Conservation (phyloP, 1,139 yeast species). For the Geotrichum siamense region DNA sequence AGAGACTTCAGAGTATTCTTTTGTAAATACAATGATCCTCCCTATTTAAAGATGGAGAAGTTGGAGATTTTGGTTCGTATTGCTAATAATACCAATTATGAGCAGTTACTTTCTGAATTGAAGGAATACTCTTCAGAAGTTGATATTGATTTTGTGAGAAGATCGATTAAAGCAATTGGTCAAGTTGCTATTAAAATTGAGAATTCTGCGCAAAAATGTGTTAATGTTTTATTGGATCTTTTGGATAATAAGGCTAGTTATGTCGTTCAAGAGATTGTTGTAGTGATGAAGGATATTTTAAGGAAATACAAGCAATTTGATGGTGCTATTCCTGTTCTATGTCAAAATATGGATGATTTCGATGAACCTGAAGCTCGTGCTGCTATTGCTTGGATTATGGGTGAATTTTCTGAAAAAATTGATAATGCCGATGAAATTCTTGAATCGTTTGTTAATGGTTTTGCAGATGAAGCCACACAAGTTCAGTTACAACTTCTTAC, state of each 20-base stretch:
- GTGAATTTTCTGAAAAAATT: conserved; percentile 77
- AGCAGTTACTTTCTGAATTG: conserved; percentile 70
- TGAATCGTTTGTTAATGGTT: conserved; percentile 49
- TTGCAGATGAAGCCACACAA: conserved; percentile 62
- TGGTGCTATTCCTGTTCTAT: conserved; percentile 62
- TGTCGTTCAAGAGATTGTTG: conserved; percentile 70
- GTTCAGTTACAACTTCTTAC: conserved; percentile 75
- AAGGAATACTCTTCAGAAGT: conserved; percentile 91
- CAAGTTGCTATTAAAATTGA: conserved; percentile 80
- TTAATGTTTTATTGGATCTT: conserved; percentile 66
- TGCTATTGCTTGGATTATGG: conserved; percentile 83
- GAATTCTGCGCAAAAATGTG: conserved; percentile 55
- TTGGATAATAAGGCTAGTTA: conserved; percentile 72
- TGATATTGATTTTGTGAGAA: conserved; percentile 79
- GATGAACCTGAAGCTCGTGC: conserved; percentile 58
- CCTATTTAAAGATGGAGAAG: conserved; percentile 87
- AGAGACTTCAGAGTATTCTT: conserved; percentile 86
- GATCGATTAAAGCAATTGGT: conserved; percentile 78
- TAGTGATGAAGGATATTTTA: conserved; percentile 67
- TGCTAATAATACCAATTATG: conserved; percentile 63
- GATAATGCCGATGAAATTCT: conserved; percentile 44
- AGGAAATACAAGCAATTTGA: conserved; percentile 66
- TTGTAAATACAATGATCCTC: conserved; percentile 90
- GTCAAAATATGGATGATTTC: conserved; percentile 52
- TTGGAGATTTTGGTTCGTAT: conserved; percentile 83